phyloP scores from a whole-genome alignment of 768 basidiomycete species.

The Galerina marginata region DNA sequence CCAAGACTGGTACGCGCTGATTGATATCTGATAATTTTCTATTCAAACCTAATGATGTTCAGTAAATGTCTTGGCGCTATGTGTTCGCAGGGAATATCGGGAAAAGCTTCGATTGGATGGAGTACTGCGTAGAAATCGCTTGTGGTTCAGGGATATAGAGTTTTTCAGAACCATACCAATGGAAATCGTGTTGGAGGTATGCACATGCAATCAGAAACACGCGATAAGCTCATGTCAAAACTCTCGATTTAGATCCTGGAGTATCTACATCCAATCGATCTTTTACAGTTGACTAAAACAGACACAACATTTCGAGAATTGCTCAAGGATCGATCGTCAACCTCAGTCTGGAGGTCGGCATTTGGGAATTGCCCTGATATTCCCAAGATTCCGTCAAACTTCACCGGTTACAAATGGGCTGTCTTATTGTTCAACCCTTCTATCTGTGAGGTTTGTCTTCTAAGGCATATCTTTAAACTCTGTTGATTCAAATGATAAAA shows the following conservation, averaged over 20 bases:
- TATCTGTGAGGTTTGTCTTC: conserved; percentile 6
- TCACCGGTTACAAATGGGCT: conserved; percentile 2
- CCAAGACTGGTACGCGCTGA: too few species aligned
- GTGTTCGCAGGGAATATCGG: too few species aligned
- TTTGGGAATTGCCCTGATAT: background rate
- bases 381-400: background rate
- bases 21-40: too few species aligned
- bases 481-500: background rate
- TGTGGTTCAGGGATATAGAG: too few species aligned
- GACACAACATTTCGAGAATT: background rate
- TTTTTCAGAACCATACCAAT: background rate
- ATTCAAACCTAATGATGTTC: too few species aligned
- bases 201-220: background rate
- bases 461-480: background rate
- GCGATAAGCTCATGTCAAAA: too few species aligned
- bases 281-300: background rate
- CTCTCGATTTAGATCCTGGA: conserved; percentile 1
- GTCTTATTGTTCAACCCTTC: conserved; percentile 8
- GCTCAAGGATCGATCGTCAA: background rate
- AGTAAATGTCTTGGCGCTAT: too few species aligned
- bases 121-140: too few species aligned
- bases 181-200: conserved; percentile 14
- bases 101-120: too few species aligned
- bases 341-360: background rate
- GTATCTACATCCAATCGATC: conserved; percentile 13